Evolutionary conservation across 495 filamentous ascomycete species (phyloP).

Genomic region (Podospora bellae-mahoneyi): DNA sequence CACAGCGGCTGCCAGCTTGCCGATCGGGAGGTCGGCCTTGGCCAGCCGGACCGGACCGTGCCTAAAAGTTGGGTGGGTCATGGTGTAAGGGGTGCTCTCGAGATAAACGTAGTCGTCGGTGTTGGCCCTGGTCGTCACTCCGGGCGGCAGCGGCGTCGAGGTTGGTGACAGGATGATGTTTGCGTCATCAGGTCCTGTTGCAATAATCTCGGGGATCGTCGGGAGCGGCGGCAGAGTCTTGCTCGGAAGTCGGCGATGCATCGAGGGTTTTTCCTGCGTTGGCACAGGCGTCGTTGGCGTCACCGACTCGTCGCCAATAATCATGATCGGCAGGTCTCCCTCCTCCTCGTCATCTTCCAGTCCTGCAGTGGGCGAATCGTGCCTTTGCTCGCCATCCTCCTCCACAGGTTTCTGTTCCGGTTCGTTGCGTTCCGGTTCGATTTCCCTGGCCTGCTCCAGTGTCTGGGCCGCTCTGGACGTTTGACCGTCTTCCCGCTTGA

Average conservation of each 20-base stretch:
- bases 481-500: conserved; percentile 13
- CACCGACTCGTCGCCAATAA: conserved; percentile 14
- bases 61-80: conserved; percentile 41
- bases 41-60: conserved; percentile 49
- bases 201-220: conserved; percentile 44
- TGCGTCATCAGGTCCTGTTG: conserved; percentile 21
- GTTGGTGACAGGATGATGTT: conserved; percentile 17
- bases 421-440: neutral
- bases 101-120: conserved; percentile 41
- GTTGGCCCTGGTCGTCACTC: conserved; percentile 18
- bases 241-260: conserved; percentile 25
- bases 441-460: neutral
- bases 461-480: conserved; percentile 17
- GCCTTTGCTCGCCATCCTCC: conserved; percentile 9
- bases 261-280: conserved; percentile 16
- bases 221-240: conserved; percentile 35
- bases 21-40: conserved; percentile 36
- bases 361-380: conserved; percentile 20
- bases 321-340: conserved; percentile 23
- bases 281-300: conserved; percentile 16
- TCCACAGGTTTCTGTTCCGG: conserved; percentile 10
- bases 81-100: conserved; percentile 40
- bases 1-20: conserved; percentile 36
- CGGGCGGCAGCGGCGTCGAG: conserved; percentile 19
- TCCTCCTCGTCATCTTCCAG: conserved; percentile 18